A percentile compares a stretch with the other conserved stretches of the same genome.
These are phyloP conservation scores for Colletotrichum coccodes DNA, from an alignment of 2,329 filamentous ascomycete genomes.

Conservation along the genomic window DNA sequence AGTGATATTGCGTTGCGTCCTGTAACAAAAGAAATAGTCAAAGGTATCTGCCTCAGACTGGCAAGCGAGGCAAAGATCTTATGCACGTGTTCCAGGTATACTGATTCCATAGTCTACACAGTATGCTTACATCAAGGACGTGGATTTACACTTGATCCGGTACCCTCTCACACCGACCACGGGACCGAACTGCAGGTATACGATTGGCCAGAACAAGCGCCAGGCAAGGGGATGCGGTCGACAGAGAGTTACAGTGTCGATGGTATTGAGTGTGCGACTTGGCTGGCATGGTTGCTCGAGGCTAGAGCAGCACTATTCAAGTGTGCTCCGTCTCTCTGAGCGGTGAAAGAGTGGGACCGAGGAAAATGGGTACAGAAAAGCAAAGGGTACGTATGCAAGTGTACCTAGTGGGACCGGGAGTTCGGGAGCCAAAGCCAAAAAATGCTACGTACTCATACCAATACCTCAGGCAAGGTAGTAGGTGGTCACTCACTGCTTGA, in stretches of 20 bases:
- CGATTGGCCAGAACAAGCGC: background rate
- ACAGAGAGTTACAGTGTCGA: background rate
- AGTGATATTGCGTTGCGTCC: too few species aligned
- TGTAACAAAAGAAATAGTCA: too few species aligned
- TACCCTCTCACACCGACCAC: background rate
- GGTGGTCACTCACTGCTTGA: too few species aligned
- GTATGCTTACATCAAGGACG: background rate
- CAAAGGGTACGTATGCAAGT: background rate
- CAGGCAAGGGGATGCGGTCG: background rate
- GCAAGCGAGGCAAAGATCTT: too few species aligned
- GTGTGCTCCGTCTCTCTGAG: background rate
- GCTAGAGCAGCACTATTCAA: background rate
- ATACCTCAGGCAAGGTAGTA: too few species aligned
- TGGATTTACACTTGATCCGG: background rate
- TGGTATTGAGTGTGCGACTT: background rate
- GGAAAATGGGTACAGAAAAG: background rate
- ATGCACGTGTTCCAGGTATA: too few species aligned
- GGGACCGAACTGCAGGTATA: background rate
- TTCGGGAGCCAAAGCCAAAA: background rate
- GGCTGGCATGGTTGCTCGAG: background rate
- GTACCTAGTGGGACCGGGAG: background rate
- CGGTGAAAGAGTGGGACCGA: background rate
- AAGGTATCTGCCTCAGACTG: background rate
- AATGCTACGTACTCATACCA: background rate
- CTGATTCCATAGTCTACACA: background rate